A percentile compares a stretch with the other conserved stretches of the same genome.
Evolutionary conservation across 2,329 filamentous ascomycete species (phyloP).

Genomic region (Penicillium sp.): DNA sequence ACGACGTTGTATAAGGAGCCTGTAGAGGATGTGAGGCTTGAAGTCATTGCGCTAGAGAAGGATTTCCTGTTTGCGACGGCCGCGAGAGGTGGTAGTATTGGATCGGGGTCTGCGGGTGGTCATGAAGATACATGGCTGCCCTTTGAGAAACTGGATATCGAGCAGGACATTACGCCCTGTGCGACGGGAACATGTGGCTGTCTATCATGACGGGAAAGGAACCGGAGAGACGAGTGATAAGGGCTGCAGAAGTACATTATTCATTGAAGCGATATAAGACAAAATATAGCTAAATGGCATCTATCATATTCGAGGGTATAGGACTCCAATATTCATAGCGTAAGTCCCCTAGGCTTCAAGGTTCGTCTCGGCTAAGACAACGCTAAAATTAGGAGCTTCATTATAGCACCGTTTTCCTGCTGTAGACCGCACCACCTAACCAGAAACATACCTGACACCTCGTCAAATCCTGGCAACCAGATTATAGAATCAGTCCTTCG

Average conservation of each 20-base stretch:
- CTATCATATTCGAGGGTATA: conserved; percentile 5
- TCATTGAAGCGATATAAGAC: conserved; percentile 9
- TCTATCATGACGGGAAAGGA: conserved; percentile 19
- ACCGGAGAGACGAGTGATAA: not conserved
- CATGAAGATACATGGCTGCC: conserved; percentile 41
- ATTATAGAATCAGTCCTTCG: not conserved
- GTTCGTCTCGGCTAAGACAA: not conserved
- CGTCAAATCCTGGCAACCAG: not conserved
- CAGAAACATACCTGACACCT: not conserved
- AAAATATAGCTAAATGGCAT: conserved; percentile 14
- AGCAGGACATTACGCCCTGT: conserved; percentile 50
- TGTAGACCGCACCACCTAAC: not conserved
- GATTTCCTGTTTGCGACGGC: conserved; percentile 65
- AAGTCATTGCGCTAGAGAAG: conserved; percentile 63
- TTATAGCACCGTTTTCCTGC: not conserved
- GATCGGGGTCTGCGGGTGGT: conserved; percentile 17
- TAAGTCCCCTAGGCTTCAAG: not conserved
- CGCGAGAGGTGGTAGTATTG: conserved; percentile 45
- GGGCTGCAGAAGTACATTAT: not conserved
- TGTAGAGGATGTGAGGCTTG: conserved; percentile 60
- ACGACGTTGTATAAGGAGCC: conserved; percentile 54
- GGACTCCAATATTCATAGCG: not conserved
- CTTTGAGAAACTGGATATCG: conserved; percentile 53
- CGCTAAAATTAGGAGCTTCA: not conserved
- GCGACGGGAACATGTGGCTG: conserved; percentile 45